These are phyloP conservation scores for Tuber magnatum DNA, from an alignment of 495 filamentous ascomycete species.

Conservation along the genomic window DNA sequence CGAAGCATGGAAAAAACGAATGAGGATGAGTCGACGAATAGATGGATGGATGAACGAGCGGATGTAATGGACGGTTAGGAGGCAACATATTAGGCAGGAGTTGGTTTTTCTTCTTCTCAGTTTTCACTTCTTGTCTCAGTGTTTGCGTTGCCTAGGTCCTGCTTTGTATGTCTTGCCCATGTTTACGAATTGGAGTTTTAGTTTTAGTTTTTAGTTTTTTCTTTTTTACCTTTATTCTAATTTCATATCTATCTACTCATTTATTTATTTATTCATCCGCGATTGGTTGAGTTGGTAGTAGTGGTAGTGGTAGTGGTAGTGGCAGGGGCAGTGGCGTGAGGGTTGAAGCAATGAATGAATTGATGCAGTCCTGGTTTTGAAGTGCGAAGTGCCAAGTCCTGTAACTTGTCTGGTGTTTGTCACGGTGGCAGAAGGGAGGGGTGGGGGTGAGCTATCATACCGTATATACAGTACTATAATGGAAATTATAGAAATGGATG, in stretches of 20 bases:
- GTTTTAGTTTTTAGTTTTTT: background rate
- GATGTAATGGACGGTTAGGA: background rate
- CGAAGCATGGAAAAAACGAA: background rate
- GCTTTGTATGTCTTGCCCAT: conserved; percentile 1
- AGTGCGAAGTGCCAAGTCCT: too few relatives aligned
- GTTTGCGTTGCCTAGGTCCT: conserved; percentile 5
- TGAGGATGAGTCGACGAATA: background rate
- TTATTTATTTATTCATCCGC: background rate
- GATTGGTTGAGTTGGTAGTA: background rate
- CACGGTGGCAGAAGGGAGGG: too few relatives aligned
- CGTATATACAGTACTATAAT: too few relatives aligned
- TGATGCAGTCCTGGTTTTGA: too few relatives aligned
- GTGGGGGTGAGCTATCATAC: too few relatives aligned
- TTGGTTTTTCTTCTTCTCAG: background rate
- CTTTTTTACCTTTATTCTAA: background rate
- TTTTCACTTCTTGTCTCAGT: background rate
- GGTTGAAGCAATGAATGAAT: too few relatives aligned
- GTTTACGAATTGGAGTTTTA: conserved; percentile 8
- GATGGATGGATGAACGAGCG: background rate
- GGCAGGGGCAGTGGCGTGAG: too few relatives aligned
- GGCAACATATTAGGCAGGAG: background rate
- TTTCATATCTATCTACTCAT: background rate
- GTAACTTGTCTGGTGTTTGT: too few relatives aligned
- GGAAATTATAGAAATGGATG: too few relatives aligned
- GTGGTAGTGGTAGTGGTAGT: background rate